Evolutionary conservation across 805 yeast species (phyloP), one percentile per base, ranked within the genome.

Genomic region (Clavispora phyllophila): DNA sequence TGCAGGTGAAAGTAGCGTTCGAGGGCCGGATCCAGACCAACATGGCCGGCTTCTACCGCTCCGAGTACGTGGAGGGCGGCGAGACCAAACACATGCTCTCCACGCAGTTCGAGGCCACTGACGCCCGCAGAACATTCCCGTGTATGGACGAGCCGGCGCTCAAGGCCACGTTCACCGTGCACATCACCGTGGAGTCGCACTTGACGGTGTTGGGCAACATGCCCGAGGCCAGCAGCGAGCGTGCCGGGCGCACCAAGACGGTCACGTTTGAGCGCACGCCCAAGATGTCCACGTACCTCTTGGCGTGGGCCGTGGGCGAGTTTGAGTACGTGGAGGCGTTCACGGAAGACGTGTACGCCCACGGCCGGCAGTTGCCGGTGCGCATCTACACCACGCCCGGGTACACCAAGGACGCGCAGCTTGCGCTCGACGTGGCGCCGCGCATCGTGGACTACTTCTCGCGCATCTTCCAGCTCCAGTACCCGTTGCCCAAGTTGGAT

Each of bases 401-500:
- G 2, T 70, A 70, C 47, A 55, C 68, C 2, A 48, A 70, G 37
- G 68, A 63, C n/a, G 82, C 81, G 3, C 48, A 60, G 44, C 69
- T 69, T 54, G 82, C 81, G 3, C 60, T 70, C 40, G 63, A 61
- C 33, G 67, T 73, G 25, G 72, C 82, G 9, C 72, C 75, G 17
- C 68, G 68, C 40, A 73, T 75, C 35, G 72, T 78, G 32, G 81
- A 75, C 53, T 75, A 64, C 55, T 71, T 74, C 50, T 67, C 77
- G 12, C 55, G 53, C 36, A 64, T 75, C 18, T 78, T 78, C 51
- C 78, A 74, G 46, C 60, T 75, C 39, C 56, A 66, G 46, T 87
- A 84, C 57, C 93, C 95, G 18, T 70, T 87, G 52, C 91, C 95
- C 36, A 87, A 87, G 63, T 67, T 86, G 60, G 95, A 87, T 58